Conservation (phyloP, 2,329 filamentous ascomycete genomes). For the Colletotrichum abscissum region DNA sequence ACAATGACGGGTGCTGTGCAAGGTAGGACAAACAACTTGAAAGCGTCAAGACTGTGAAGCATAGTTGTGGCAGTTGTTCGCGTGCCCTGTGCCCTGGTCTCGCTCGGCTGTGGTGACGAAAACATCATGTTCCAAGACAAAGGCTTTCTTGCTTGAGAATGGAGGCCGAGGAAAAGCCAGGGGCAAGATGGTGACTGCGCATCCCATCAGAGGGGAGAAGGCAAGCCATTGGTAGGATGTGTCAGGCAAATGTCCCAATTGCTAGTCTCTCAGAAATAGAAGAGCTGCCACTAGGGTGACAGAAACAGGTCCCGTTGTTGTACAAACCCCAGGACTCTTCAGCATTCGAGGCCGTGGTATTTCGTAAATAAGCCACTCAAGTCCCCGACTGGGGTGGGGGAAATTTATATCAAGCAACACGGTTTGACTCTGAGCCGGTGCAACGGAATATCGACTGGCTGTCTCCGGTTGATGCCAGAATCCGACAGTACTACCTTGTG, state of each 20-base stretch:
- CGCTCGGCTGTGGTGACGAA: background rate
- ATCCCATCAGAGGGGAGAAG: background rate
- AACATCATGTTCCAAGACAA: background rate
- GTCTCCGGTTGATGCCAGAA: constrained; percentile 3
- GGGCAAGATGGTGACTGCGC: background rate
- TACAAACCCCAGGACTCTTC: constrained; percentile 9
- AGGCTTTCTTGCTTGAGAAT: background rate
- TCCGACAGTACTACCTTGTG: constrained; percentile 18
- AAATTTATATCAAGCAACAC: constrained; percentile 17
- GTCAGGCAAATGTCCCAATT: background rate
- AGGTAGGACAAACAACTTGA: constrained; percentile 34
- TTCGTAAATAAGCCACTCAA: constrained; percentile 32
- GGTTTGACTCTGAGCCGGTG: constrained; percentile 10
- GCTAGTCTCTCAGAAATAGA: constrained; percentile 10
- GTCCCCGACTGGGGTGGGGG: background rate
- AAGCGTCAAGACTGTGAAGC: constrained; percentile 3
- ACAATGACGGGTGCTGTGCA: constrained; percentile 52
- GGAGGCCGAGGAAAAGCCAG: background rate
- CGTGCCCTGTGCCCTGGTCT: background rate
- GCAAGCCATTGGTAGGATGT: background rate
- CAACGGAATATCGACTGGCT: constrained; percentile 10
- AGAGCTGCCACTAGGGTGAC: background rate
- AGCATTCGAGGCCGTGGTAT: background rate
- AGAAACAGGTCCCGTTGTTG: constrained; percentile 21
- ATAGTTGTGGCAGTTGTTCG: background rate